Conservation (phyloP, 257 asterid species). For the Misopates orontium region DNA sequence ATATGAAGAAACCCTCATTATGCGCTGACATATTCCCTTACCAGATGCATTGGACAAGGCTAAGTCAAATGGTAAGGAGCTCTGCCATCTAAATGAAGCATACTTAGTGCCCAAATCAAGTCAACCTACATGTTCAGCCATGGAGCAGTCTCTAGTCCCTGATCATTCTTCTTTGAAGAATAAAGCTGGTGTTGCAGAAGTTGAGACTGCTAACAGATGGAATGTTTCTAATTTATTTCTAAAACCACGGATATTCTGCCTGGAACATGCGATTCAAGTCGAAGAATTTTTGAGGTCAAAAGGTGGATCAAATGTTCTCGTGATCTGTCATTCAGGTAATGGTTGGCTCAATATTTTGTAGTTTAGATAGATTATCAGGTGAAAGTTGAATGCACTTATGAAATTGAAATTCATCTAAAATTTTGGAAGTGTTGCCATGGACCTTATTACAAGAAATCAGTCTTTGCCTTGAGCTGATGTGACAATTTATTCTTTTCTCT, state of each 20-base stretch:
- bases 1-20: not conserved
- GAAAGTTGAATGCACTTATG: no score
- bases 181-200: constrained; percentile 36
- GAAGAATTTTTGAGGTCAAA: constrained; percentile 60
- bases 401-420: not conserved
- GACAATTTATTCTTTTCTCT: not conserved
- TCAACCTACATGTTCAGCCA: constrained; percentile 25
- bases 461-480: not conserved
- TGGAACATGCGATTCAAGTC: constrained; percentile 90
- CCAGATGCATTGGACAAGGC: constrained; percentile 35
- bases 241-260: constrained; percentile 82
- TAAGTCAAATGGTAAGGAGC: constrained; percentile 28
- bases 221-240: constrained; percentile 41
- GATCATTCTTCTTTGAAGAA: constrained; percentile 30
- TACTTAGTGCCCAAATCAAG: constrained; percentile 34
- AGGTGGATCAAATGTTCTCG: constrained; percentile 91
- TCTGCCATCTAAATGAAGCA: constrained; percentile 26
- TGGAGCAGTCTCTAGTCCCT: constrained; percentile 29
- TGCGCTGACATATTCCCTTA: constrained; percentile 30
- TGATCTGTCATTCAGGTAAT: constrained; percentile 95
- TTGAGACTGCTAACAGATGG: constrained; percentile 41
- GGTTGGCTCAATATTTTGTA: constrained; percentile 14
- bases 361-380: not conserved
- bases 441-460: not conserved
- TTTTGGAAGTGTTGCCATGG: not conserved